A percentile compares a stretch with the other conserved stretches of the same genome.
Conservation (phyloP, 306 rosid species). For the Vigna mungo region DNA sequence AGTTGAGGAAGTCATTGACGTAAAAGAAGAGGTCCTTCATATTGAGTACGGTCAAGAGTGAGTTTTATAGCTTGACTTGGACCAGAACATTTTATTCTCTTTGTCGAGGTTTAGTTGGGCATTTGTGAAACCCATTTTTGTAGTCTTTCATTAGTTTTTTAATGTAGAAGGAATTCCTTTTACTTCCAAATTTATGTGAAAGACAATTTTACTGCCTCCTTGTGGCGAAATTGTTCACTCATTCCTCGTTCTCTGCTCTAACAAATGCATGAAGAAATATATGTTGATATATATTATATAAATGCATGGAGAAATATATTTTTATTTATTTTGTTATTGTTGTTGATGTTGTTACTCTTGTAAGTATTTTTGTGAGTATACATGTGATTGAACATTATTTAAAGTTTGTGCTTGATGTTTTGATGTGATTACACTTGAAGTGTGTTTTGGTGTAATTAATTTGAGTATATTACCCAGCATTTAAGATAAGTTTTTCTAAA, state of each 20-base stretch:
- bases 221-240: neutral
- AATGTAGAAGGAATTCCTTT: neutral
- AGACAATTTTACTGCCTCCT: constrained; percentile 21
- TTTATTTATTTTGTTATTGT: too few species aligned
- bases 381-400: too few species aligned
- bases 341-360: too few species aligned
- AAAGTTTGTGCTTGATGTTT: too few species aligned
- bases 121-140: constrained; percentile 42
- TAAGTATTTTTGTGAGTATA: too few species aligned
- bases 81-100: neutral
- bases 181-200: neutral
- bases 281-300: too few species aligned
- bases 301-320: too few species aligned
- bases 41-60: constrained; percentile 54
- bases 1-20: constrained; percentile 73
- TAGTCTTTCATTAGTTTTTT: constrained; percentile 1
- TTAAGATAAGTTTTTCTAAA: too few species aligned
- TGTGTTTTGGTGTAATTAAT: too few species aligned
- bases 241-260: too few species aligned
- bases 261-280: neutral
- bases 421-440: too few species aligned
- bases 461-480: too few species aligned
- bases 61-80: constrained; percentile 13
- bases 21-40: constrained; percentile 63
- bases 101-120: neutral